Evolutionary conservation across 129 eudicot species (phyloP), one percentile per base, ranked within the genome.

Genomic region (Centrapalus pauciflorus): DNA sequence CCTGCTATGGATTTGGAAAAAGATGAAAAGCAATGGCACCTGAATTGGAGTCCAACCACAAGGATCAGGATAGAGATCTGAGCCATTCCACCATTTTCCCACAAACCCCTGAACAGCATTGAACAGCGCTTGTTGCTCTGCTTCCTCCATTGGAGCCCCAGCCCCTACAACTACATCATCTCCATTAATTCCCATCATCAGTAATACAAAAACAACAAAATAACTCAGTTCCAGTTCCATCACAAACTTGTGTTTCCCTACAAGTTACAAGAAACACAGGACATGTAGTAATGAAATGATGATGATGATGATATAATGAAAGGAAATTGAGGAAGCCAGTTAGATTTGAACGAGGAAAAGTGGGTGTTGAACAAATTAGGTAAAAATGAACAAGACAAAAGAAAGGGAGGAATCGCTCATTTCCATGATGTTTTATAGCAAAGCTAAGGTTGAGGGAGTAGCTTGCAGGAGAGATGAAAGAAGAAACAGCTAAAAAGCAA

Each of bases 31-130:
- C 7, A 55, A 7, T 1, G 0, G 20, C 48, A 86, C 96, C 96
- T 86, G 90, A 27, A 90, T 90, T 0, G 97, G 97, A 29, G 97
- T 86, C 97, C 97, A 90, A 55, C 97, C 97, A 85, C 97, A 90
- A 56, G 97, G 97, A 77, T 90, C 95, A 25, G 97, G 97, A 84
- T 81, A 90, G 24, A 90, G 97, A 84, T 90, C 89, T 3, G 97
- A 90, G 23, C 97, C 97, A 68, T 90, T 90, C 97, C 97, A 90
- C 88, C 86, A 75, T 49, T 82, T 80, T 4, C 95, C 97, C 66
- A 90, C 89, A 84, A 90, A 86, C 7, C 89, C 95, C 68, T 90
- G 91, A 75, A 90, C 82, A 10, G 91, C 82, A 62, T 74, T 61
- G 73, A 84, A 86, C 13, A 90, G 59, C 72, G 87, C 85, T 35